Evolutionary conservation across 2,329 filamentous ascomycete genomes (phyloP).

Genomic region (Trichoderma oligosporum): DNA sequence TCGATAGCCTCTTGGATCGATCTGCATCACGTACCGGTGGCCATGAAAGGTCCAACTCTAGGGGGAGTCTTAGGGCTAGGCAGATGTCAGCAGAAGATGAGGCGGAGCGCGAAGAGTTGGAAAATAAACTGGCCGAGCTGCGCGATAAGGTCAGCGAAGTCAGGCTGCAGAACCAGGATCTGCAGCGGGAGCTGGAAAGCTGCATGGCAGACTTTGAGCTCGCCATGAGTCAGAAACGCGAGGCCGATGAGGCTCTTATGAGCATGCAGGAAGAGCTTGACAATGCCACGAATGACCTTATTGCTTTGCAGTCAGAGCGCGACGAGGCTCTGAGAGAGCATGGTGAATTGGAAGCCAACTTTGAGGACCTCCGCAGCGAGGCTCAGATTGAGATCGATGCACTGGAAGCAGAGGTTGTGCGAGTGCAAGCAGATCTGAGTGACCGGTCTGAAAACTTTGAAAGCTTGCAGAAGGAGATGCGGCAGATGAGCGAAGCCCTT

Average conservation of each 20-base stretch:
- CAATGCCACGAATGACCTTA: constrained; percentile 72
- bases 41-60: constrained; percentile 68
- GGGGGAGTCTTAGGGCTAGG: constrained; percentile 65
- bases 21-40: constrained; percentile 77
- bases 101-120: constrained; percentile 77
- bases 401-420: constrained; percentile 67
- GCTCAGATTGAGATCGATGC: constrained; percentile 64
- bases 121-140: constrained; percentile 76
- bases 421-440: constrained; percentile 66
- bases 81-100: constrained; percentile 63
- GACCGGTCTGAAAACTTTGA: constrained; percentile 82
- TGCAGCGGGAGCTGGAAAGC: constrained; percentile 76
- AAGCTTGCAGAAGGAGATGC: constrained; percentile 91
- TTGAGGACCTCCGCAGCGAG: constrained; percentile 58
- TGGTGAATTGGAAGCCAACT: constrained; percentile 55
- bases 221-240: constrained; percentile 59
- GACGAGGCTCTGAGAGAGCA: constrained; percentile 75
- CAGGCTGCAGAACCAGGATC: constrained; percentile 84
- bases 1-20: constrained; percentile 91
- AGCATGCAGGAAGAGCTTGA: constrained; percentile 79
- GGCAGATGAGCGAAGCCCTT: constrained; percentile 81
- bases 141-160: constrained; percentile 83
- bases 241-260: constrained; percentile 54
- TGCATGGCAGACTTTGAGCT: constrained; percentile 76
- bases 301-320: constrained; percentile 74